Evolutionary conservation across 345 rosid species (phyloP).

Genomic region (Cardamine occulta): DNA sequence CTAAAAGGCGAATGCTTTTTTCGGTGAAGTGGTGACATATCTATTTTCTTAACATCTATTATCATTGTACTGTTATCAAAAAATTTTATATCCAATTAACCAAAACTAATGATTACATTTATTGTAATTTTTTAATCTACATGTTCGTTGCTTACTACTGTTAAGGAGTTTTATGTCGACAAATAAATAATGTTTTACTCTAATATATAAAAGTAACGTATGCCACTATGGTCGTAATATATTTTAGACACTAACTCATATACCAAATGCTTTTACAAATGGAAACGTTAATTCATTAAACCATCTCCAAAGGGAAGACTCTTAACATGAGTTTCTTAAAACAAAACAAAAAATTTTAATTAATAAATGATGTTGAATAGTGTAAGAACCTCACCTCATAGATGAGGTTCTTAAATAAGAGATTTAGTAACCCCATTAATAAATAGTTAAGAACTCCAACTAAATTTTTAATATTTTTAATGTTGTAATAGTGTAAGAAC

Average conservation of each 20-base stretch:
- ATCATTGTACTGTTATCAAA: not conserved
- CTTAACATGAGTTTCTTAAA: no score
- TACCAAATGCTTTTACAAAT: not conserved
- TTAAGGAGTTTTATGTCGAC: not conserved
- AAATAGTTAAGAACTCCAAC: no score
- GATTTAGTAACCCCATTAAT: no score
- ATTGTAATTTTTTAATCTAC: not conserved
- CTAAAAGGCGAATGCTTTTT: constrained; percentile 8
- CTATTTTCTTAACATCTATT: not conserved
- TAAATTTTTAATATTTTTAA: no score
- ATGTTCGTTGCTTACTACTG: not conserved
- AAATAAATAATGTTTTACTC: not conserved
- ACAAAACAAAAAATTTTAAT: no score
- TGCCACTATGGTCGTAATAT: not conserved
- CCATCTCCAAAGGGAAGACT: no score
- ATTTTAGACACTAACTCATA: not conserved
- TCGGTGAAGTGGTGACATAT: not conserved
- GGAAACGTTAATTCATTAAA: not conserved
- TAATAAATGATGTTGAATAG: no score
- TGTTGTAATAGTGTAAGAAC: no score
- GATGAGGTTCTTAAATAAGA: no score
- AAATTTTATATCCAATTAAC: not conserved
- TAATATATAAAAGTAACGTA: not conserved
- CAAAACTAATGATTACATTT: not conserved
- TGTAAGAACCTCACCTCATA: no score